phyloP scores from a whole-genome alignment of 176 grass and related monocot genomes.

The Carex kokanica region DNA sequence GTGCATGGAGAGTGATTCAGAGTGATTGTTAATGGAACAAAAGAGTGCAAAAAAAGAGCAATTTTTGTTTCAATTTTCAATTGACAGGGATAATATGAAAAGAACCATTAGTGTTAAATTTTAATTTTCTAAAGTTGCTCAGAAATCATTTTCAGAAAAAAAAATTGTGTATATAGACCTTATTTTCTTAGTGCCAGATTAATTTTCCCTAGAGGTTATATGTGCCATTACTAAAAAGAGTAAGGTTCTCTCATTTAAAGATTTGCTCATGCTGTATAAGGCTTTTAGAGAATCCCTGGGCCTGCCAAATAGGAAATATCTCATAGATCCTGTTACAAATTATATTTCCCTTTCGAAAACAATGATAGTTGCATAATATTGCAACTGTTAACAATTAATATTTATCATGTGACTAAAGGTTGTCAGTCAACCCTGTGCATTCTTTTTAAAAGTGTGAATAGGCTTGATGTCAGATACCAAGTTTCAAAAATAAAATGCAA shows the following conservation, averaged over 20 bases:
- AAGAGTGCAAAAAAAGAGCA: neutral
- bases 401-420: neutral
- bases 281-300: neutral
- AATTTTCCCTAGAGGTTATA: neutral
- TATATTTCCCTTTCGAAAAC: neutral
- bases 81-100: neutral
- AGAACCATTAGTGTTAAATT: conserved; percentile 1
- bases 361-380: neutral
- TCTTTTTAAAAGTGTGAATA: neutral
- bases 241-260: neutral
- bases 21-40: conserved; percentile 33
- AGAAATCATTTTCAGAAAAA: neutral
- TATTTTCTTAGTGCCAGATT: neutral
- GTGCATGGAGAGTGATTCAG: conserved; percentile 86
- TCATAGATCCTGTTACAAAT: neutral
- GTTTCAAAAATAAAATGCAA: neutral
- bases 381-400: neutral
- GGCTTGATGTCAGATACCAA: neutral
- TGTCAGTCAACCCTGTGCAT: neutral
- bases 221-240: neutral
- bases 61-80: conserved; percentile 21
- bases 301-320: neutral
- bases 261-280: neutral
- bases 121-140: neutral
- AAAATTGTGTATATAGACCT: neutral